Evolutionary conservation across 2,329 filamentous ascomycete species (phyloP).

Genomic region (Colletotrichum sp.): DNA sequence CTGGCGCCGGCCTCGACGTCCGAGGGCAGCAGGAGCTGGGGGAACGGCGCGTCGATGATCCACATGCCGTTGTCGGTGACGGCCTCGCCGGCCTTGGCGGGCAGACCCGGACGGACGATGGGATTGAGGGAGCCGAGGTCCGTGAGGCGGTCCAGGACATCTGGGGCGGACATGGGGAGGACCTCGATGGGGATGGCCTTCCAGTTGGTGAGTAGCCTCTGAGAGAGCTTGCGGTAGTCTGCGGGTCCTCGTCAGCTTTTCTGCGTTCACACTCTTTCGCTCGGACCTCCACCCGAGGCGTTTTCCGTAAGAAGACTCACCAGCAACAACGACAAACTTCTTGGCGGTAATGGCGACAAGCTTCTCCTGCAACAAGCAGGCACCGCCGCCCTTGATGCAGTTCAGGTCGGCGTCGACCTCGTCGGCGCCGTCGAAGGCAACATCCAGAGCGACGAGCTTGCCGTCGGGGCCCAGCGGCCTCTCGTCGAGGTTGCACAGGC

Average conservation of each 20-base stretch:
- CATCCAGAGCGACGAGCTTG: slow-evolving; percentile 67
- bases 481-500: slow-evolving; percentile 77
- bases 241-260: slow-evolving; percentile 1
- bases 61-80: slow-evolving; percentile 64
- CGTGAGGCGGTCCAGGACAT: slow-evolving; percentile 74
- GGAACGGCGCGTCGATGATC: slow-evolving; percentile 93
- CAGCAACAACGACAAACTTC: slow-evolving; percentile 87
- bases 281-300: neutral
- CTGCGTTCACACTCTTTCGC: neutral
- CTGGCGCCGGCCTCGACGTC: slow-evolving; percentile 43
- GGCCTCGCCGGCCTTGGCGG: slow-evolving; percentile 81
- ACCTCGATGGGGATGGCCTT: slow-evolving; percentile 92
- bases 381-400: slow-evolving; percentile 96
- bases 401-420: slow-evolving; percentile 95
- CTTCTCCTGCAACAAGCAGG: slow-evolving; percentile 98
- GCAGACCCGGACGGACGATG: slow-evolving; percentile 71
- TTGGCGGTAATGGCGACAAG: slow-evolving; percentile 84
- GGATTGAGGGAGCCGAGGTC: slow-evolving; percentile 76
- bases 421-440: slow-evolving; percentile 95
- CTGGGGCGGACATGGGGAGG: slow-evolving; percentile 79
- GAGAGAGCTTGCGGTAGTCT: slow-evolving; percentile 91
- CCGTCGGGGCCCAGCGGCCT: slow-evolving; percentile 61
- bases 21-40: slow-evolving; percentile 68
- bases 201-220: slow-evolving; percentile 77
- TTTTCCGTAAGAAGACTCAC: slow-evolving; percentile 48